phyloP scores from a whole-genome alignment of 345 rosid species.

The Melaleuca alternifolia region DNA sequence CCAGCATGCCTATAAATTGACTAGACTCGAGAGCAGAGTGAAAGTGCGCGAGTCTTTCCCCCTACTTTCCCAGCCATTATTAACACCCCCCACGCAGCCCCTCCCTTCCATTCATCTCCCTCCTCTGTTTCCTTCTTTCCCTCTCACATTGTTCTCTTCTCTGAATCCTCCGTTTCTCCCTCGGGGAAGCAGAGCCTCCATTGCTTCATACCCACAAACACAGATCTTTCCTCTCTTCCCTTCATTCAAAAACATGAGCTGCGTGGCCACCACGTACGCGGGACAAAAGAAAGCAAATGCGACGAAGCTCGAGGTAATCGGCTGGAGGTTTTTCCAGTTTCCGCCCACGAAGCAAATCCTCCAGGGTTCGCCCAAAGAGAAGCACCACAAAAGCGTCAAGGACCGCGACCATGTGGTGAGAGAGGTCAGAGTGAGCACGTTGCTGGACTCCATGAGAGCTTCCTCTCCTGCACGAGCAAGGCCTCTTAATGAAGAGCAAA shows the following conservation, averaged over 20 bases:
- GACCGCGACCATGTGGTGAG: constrained; percentile 19
- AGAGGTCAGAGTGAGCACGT: constrained; percentile 32
- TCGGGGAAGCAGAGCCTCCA: not conserved
- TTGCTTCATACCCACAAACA: not conserved
- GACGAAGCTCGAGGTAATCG: constrained; percentile 36
- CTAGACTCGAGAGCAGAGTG: not conserved
- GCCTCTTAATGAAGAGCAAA: constrained; percentile 29
- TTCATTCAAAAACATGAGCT: not conserved
- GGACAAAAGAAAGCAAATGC: constrained; percentile 3
- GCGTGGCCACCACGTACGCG: not conserved
- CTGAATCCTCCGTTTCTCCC: constrained; percentile 2
- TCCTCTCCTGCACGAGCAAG: constrained; percentile 75
- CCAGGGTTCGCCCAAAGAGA: constrained; percentile 12
- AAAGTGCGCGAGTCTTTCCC: constrained; percentile 9
- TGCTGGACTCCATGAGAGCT: constrained; percentile 82
- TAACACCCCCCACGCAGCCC: constrained; percentile 14
- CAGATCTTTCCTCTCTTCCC: not conserved
- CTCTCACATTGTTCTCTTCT: not conserved
- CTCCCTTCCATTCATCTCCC: constrained; percentile 2
- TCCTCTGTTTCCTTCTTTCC: constrained; percentile 1
- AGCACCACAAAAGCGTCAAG: not conserved
- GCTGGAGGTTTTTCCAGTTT: constrained; percentile 23
- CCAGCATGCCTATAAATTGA: not conserved
- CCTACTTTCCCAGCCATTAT: constrained; percentile 10
- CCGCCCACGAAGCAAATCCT: not conserved